phyloP scores from a whole-genome alignment of 1,139 yeast species.

The Nakaseomyces delphensis region DNA sequence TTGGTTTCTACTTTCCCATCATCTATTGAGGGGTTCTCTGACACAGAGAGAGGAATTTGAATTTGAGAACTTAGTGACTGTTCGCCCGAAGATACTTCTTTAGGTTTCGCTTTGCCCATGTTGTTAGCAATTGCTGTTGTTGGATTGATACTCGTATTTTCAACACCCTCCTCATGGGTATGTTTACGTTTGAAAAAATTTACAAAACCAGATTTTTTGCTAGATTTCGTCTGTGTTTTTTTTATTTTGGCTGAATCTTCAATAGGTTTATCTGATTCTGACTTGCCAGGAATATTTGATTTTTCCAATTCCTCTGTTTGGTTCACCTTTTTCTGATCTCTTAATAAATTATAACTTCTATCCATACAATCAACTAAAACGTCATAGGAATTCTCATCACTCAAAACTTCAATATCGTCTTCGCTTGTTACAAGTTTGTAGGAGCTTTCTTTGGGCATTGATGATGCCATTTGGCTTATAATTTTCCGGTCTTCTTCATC shows the following conservation, averaged over 20 bases:
- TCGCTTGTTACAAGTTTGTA: constrained; percentile 14
- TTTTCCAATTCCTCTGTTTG: neutral
- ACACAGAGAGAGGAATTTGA: neutral
- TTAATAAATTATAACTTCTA: constrained; percentile 11
- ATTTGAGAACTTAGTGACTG: neutral
- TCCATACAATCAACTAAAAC: constrained; percentile 22
- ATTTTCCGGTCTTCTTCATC: constrained; percentile 6
- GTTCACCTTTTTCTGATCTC: constrained; percentile 7
- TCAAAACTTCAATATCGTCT: constrained; percentile 13
- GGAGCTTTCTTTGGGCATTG: constrained; percentile 7
- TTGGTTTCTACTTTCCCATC: neutral
- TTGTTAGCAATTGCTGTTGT: constrained; percentile 1
- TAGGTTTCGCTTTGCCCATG: neutral
- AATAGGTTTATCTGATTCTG: neutral
- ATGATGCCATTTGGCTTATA: constrained; percentile 1
- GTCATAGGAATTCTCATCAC: constrained; percentile 13
- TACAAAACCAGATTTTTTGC: constrained; percentile 15
- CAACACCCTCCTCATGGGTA: neutral
- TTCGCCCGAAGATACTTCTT: constrained; percentile 1
- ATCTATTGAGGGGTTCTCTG: neutral
- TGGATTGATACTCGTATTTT: neutral
- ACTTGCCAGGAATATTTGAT: neutral
- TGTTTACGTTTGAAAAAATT: constrained; percentile 19
- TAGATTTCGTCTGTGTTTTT: constrained; percentile 7
- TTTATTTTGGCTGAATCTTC: constrained; percentile 6